A percentile compares a stretch with the other conserved stretches of the same genome.
phyloP scores from a whole-genome alignment of 768 basidiomycete genomes.

The Austroboletus festivus region DNA sequence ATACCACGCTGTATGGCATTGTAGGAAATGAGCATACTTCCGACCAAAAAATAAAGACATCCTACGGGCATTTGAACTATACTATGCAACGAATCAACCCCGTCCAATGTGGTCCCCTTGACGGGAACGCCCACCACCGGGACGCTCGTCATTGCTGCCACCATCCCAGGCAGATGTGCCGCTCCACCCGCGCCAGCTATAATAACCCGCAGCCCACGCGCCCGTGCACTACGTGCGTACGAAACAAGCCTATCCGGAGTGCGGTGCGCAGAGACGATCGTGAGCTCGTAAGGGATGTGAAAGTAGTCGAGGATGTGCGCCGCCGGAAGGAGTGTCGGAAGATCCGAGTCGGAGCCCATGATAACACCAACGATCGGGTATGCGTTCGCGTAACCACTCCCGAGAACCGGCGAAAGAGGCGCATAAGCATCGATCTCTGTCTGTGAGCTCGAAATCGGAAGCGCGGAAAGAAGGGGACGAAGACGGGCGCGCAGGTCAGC shows the following conservation, averaged over 20 bases:
- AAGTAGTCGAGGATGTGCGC: conserved; percentile 84
- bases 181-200: conserved; percentile 99
- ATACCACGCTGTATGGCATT: conserved; percentile 70
- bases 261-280: conserved; percentile 94
- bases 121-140: conserved; percentile 98
- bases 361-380: conserved; percentile 88
- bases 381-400: conserved; percentile 54
- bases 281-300: conserved; percentile 83
- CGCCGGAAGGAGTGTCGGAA: conserved; percentile 90
- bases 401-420: conserved; percentile 41
- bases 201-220: conserved; percentile 67
- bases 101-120: conserved; percentile 89
- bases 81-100: conserved; percentile 94
- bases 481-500: conserved; percentile 67
- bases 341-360: conserved; percentile 98
- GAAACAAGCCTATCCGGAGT: conserved; percentile 84
- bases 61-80: conserved; percentile 99
- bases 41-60: conserved; percentile 12
- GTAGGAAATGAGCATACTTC: background rate
- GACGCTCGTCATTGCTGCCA: conserved; percentile 87
- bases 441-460: conserved; percentile 41
- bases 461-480: conserved; percentile 65
- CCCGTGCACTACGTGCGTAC: conserved; percentile 73
- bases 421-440: conserved; percentile 54
- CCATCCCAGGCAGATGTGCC: conserved; percentile 98